Base-by-base conservation (phyloP, 2,329 filamentous ascomycete genomes). In the Hansfordia pulvinata region DNA sequence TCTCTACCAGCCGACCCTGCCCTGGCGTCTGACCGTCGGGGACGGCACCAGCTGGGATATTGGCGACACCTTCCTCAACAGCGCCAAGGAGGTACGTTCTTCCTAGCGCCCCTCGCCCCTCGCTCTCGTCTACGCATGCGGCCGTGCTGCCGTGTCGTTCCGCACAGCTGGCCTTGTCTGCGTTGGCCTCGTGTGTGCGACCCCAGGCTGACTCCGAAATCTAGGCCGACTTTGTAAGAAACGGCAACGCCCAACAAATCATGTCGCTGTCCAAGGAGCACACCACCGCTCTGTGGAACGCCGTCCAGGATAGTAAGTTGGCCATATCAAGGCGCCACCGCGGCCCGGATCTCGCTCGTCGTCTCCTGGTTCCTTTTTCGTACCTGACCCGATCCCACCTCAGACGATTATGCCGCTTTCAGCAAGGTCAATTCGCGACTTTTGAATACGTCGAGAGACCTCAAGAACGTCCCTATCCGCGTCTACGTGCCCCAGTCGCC, bases 241-340 rank as follows among this genome's bases (percentile, higher is more conserved):
- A 90, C 39, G 84, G 85, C 23, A 90, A 80, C 28, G 84, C 83
- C 10, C 85, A 88, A 47, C 77, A 80, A 33, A 86, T 93, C 43
- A 93, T 93, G 83, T 77, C 75, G 28, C 60, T 94, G 43, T 84
- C 78, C 33, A 86, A 85, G 48, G 74, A 81, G 23, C 76, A 93
- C 48, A 90, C 82, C 10, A 82, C 76, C 6, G 69, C 77, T 17
- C 62, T 94, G 18, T 94, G 86, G 84, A 68, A 76, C 37, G 69
- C 81, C 8, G 81, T 93, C 21, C 65, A 77, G 48, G 70, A 80
- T 39, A 80, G 71, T 77, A 53, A 34, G 64, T 51, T 10, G 13
- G n/a, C 20, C n/a, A n/a, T n/a, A n/a, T n/a, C n/a, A n/a, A n/a
- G n/a, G n/a, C n/a, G n/a, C n/a, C n/a, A n/a, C n/a, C n/a, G n/a